Conservation (phyloP, 2,329 filamentous ascomycete genomes). For the Anthostomella pinea region DNA sequence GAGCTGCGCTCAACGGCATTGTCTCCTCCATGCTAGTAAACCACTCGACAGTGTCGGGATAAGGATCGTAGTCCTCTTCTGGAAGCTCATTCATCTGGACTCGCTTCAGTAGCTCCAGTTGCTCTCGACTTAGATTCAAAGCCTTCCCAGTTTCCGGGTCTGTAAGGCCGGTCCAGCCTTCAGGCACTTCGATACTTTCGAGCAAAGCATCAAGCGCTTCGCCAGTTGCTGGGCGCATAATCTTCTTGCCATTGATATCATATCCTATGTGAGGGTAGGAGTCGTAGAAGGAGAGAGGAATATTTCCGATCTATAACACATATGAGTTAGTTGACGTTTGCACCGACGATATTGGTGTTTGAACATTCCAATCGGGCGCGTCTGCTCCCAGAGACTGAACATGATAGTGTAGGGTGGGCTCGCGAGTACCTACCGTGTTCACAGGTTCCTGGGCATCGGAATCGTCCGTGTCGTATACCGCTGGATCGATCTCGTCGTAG, state of each 20-base stretch:
- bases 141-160: conserved; percentile 94
- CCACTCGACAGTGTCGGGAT: conserved; percentile 90
- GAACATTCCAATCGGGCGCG: too few relatives aligned
- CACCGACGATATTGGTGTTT: too few relatives aligned
- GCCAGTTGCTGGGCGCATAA: conserved; percentile 91
- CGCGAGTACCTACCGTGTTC: conserved; percentile 62
- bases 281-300: conserved; percentile 93
- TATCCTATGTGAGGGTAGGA: conserved; percentile 98
- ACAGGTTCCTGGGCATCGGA: conserved; percentile 73
- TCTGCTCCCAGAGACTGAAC: too few relatives aligned
- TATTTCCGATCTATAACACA: conserved; percentile 70
- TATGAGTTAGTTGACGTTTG: conserved; percentile 5
- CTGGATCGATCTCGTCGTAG: conserved; percentile 89
- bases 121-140: conserved; percentile 79
- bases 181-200: conserved; percentile 93
- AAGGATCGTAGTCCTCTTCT: conserved; percentile 86
- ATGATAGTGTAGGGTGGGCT: too few relatives aligned
- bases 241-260: conserved; percentile 97
- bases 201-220: conserved; percentile 90
- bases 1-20: conserved; percentile 92
- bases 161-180: conserved; percentile 95
- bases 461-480: conserved; percentile 96
- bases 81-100: conserved; percentile 87
- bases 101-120: conserved; percentile 82
- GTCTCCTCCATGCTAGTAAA: conserved; percentile 87